Conservation (phyloP, 768 basidiomycete species). For the Polyporus arcularius region DNA sequence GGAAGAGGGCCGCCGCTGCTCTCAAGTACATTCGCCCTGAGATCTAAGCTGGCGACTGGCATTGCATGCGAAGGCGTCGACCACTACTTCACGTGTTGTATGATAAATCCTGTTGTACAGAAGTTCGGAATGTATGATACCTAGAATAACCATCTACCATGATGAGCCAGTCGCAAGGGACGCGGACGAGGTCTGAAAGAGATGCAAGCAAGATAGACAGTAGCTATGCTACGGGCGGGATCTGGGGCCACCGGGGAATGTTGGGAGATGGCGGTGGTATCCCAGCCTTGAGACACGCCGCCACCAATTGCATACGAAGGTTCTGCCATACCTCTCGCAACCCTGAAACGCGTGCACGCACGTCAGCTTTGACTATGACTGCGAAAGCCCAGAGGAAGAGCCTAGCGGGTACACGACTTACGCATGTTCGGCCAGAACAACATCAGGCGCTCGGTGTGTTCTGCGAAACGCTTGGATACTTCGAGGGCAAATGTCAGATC, state of each 20-base stretch:
- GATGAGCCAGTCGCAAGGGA: too few species aligned
- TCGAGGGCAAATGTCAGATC: slow-evolving; percentile 4
- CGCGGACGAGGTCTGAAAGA: too few species aligned
- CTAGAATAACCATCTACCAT: too few species aligned
- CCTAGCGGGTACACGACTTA: neutral
- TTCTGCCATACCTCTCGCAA: slow-evolving; percentile 10
- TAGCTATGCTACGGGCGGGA: neutral
- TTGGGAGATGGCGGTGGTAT: neutral
- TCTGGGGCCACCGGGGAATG: slow-evolving; percentile 1
- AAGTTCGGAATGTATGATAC: too few species aligned
- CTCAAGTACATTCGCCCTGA: slow-evolving; percentile 6
- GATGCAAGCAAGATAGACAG: too few species aligned
- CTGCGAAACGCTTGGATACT: neutral
- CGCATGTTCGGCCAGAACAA: slow-evolving; percentile 13
- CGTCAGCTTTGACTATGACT: too few species aligned
- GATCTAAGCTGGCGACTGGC: too few species aligned
- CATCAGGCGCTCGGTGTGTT: slow-evolving; percentile 7
- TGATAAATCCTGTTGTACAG: too few species aligned
- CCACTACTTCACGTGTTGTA: too few species aligned
- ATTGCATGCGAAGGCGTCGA: too few species aligned
- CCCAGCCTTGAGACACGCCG: slow-evolving; percentile 8
- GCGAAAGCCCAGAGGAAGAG: too few species aligned
- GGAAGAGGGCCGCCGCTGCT: slow-evolving; percentile 15
- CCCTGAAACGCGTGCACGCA: neutral
- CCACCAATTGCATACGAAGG: neutral